Conservation (phyloP, 2,329 filamentous ascomycete genomes). For the Pseudocercospora eumusae region DNA sequence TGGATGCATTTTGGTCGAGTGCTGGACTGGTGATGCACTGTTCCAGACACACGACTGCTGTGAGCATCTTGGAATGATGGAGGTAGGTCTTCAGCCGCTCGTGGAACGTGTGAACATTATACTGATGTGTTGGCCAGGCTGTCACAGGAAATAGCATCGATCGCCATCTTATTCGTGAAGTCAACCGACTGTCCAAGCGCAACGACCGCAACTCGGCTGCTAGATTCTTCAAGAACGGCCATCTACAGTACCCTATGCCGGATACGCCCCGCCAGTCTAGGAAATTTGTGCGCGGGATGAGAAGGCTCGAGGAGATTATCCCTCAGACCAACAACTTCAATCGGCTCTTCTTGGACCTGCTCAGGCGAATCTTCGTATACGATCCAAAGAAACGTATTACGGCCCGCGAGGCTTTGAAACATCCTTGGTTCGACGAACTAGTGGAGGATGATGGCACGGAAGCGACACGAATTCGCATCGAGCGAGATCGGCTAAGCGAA, state of each 20-base stretch:
- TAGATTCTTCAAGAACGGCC: slow-evolving; percentile 45
- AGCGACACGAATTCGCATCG: slow-evolving; percentile 56
- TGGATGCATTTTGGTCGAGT: slow-evolving; percentile 67
- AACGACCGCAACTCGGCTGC: slow-evolving; percentile 35
- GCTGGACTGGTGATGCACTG: slow-evolving; percentile 67
- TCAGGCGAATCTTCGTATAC: slow-evolving; percentile 66
- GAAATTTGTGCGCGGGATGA: slow-evolving; percentile 71
- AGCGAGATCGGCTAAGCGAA: slow-evolving; percentile 34
- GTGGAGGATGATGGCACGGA: slow-evolving; percentile 67
- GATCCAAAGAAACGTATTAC: slow-evolving; percentile 66
- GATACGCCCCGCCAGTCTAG: slow-evolving; percentile 64
- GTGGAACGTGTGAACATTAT: not conserved
- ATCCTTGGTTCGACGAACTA: slow-evolving; percentile 66
- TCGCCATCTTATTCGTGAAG: slow-evolving; percentile 39
- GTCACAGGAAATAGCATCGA: slow-evolving; percentile 39
- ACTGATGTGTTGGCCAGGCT: slow-evolving; percentile 25
- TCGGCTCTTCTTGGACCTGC: slow-evolving; percentile 62
- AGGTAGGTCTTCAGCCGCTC: slow-evolving; percentile 41
- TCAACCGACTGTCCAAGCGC: slow-evolving; percentile 34
- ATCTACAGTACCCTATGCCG: slow-evolving; percentile 63
- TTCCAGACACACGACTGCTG: slow-evolving; percentile 70
- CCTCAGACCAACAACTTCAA: slow-evolving; percentile 60
- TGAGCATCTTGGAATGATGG: slow-evolving; percentile 71
- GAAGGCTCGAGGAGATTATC: slow-evolving; percentile 62
- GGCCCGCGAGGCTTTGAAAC: slow-evolving; percentile 64